Evolutionary conservation across 164 flowering plant species (phyloP).

Genomic region (Stephania cephalantha): DNA sequence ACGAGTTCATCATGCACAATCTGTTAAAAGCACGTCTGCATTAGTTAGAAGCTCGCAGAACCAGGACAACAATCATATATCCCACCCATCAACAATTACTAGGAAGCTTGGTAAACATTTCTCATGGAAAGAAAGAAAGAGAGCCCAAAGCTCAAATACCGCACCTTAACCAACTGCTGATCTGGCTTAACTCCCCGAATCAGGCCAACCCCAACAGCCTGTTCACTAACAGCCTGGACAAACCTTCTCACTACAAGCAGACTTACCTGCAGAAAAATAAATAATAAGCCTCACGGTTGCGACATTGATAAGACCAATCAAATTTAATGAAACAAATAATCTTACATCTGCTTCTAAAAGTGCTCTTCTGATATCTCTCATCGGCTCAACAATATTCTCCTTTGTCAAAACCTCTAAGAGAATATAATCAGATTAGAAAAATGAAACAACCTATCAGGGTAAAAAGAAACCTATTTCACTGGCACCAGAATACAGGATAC

Average conservation of each 20-base stretch:
- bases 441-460: conserved; percentile 1
- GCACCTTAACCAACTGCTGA: conserved; percentile 94
- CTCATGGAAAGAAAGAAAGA: neutral
- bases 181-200: conserved; percentile 90
- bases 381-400: conserved; percentile 94
- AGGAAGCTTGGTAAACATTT: conserved; percentile 4
- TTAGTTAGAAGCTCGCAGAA: neutral
- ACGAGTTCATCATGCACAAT: conserved; percentile 88
- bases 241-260: conserved; percentile 95
- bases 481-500: neutral
- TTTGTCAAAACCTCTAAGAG: conserved; percentile 81
- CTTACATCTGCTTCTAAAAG: conserved; percentile 96
- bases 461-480: neutral
- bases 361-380: conserved; percentile 96
- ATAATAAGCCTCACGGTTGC: neutral
- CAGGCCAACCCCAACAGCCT: conserved; percentile 86
- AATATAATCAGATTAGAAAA: conserved; percentile 5
- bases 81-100: neutral
- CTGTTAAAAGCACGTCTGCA: conserved; percentile 29
- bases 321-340: conserved; percentile 3
- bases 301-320: neutral
- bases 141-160: neutral
- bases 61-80: neutral
- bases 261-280: conserved; percentile 54
- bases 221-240: conserved; percentile 83